Percentiles rank a stretch among this genome's conserved stretches.
Conservation (phyloP, 2,329 filamentous ascomycete species). For the Trichoderma atrobrunneum region DNA sequence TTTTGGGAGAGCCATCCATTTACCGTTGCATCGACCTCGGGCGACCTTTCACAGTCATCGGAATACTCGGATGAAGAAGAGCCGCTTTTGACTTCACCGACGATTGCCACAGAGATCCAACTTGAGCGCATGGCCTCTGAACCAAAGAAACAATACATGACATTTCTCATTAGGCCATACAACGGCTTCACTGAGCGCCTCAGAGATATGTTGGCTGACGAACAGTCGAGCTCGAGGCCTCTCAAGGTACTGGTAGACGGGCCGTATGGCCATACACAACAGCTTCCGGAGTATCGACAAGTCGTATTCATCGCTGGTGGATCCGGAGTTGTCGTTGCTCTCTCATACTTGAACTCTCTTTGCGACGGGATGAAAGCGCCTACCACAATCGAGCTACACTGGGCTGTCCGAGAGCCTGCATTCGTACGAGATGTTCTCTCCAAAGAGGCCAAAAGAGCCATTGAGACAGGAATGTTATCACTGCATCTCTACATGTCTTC, state of each 20-base stretch:
- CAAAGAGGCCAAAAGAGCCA: constrained; percentile 31
- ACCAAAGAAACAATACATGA: constrained; percentile 28
- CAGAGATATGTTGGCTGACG: constrained; percentile 28
- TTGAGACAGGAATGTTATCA: constrained; percentile 31
- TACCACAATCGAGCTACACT: constrained; percentile 37
- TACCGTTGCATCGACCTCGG: constrained; percentile 39
- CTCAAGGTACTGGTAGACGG: constrained; percentile 44
- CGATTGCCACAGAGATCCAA: neutral
- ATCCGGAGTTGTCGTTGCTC: constrained; percentile 43
- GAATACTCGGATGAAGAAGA: constrained; percentile 32
- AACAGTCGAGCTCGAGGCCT: constrained; percentile 26
- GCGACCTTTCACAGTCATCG: constrained; percentile 15
- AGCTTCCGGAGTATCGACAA: constrained; percentile 38
- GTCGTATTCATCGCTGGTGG: constrained; percentile 46
- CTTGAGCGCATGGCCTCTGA: neutral
- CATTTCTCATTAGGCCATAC: constrained; percentile 47
- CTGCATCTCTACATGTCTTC: constrained; percentile 36
- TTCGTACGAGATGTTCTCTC: constrained; percentile 37
- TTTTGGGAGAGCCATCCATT: constrained; percentile 53
- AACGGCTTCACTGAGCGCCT: constrained; percentile 44
- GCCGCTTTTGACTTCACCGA: constrained; percentile 31
- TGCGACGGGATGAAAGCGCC: constrained; percentile 20
- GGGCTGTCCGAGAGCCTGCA: constrained; percentile 42
- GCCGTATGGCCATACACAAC: constrained; percentile 42
- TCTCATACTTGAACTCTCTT: constrained; percentile 38